Base-by-base conservation (phyloP, 2,329 filamentous ascomycete species). In the Claviceps fusiformis region DNA sequence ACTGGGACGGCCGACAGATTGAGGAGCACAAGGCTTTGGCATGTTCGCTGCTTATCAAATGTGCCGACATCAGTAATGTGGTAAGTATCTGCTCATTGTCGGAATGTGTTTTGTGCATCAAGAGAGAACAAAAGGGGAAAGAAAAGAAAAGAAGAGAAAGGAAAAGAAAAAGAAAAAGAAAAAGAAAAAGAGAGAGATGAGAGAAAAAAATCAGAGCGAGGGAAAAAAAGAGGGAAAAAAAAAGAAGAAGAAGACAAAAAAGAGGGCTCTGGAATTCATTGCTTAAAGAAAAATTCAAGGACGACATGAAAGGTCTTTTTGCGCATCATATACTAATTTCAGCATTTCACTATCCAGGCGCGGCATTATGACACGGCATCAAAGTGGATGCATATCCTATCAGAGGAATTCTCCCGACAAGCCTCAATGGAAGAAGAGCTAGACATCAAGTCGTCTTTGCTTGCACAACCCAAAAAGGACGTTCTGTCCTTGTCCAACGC, bases 21-120 rank as follows among this genome's bases (percentile, higher is more conserved):
- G 85, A 93, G 58, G 86, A 91, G 61, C 81, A 90, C 61, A 87
- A 85, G 61, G 83, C 87, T 10, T 72, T 97, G 50, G 75, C 86
- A n/a, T 97, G 93, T 70, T 90, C 90, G 15, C 73, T 98, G 55
- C 74, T 98, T 57, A 96, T 98, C 72, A 98, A 98, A 69, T 97
- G 93, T 67, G 93, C 93, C 44, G 93, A 98, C 69, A 97, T 98
- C 65, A 96, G 92, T 73, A 98, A 98, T 67, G 93, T 97, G 68
- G 88, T 92, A 78, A 69, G 87, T 85, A 27, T 37, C 19, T 27
- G n/a, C 39, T 15, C 9, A 13, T 27, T 19, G n/a, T 44, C 3
- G 19, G 19, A 19, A 19, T 19, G 19, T 19, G 19, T 19, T 19
- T 19, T 19, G 19, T 19, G 19, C 19, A 19, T 19, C 19, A 19